These are phyloP conservation scores for Favolaschia claudopus DNA, from an alignment of 768 basidiomycete genomes.

Conservation along the genomic window DNA sequence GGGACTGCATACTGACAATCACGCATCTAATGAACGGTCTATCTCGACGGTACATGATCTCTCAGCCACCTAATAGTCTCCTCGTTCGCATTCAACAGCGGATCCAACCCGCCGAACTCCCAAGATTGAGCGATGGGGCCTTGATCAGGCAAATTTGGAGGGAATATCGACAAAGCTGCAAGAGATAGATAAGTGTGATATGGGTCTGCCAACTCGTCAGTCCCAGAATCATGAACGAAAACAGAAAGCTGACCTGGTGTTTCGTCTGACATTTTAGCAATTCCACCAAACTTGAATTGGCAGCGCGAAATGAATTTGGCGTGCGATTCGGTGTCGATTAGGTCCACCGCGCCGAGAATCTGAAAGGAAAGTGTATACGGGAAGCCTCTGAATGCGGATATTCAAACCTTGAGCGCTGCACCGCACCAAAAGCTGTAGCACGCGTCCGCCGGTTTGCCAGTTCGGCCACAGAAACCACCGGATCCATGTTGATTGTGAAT, in stretches of 20 bases:
- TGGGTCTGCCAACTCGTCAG: constrained; percentile 64
- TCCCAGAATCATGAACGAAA: neutral
- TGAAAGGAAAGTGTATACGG: constrained; percentile 35
- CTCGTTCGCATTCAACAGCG: constrained; percentile 72
- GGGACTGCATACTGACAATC: no score
- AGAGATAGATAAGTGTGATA: constrained; percentile 94
- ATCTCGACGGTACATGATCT: constrained; percentile 58
- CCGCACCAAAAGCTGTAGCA: constrained; percentile 99
- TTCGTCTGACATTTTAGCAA: constrained; percentile 84
- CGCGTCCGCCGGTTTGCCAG: constrained; percentile 87
- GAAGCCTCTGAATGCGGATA: neutral
- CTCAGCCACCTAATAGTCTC: constrained; percentile 75
- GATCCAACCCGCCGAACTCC: constrained; percentile 68
- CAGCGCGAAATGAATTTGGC: constrained; percentile 72
- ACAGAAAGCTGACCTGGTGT: constrained; percentile 65
- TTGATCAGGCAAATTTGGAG: constrained; percentile 46
- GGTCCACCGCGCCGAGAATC: constrained; percentile 70
- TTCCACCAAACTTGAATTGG: constrained; percentile 90
- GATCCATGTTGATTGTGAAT: constrained; percentile 69
- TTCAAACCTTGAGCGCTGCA: constrained; percentile 74
- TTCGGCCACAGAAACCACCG: constrained; percentile 90
- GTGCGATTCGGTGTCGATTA: constrained; percentile 66
- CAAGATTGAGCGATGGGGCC: constrained; percentile 49
- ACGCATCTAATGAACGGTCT: no score
- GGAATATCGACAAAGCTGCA: constrained; percentile 78